Base-by-base conservation (phyloP, 345 rosid genomes). In the Populus nigra region DNA sequence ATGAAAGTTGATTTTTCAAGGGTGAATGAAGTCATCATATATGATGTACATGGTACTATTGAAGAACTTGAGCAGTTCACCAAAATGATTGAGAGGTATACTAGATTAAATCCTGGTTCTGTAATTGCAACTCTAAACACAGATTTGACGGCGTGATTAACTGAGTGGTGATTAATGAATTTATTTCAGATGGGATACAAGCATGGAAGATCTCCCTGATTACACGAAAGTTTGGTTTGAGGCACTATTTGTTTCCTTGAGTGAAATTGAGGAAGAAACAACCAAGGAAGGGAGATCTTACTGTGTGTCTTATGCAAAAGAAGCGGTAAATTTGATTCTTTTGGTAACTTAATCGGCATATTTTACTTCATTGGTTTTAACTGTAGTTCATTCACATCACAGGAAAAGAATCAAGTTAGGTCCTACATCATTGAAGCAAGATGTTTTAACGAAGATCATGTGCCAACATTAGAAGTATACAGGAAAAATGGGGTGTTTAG, bases 31-130 rank as follows among this genome's bases (percentile, higher is more conserved):
- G n/a, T 38, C 5, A 7, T 8, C 23, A 86, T 68, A 1, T 86
- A 86, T 23, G 92, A 87, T 74, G 66, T n/a, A 1, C 79, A 81
- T 75, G 92, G 87, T 31, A 84, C 90, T 12, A 41, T 65, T 25
- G 86, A 84, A 38, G 90, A 89, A 75, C 91, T 89, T 55, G 67
- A 78, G 62, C 75, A 79, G 39, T 77, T 87, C 38, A 86, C 90
- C 0, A 38, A 33, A 5, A 80, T 82, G 11, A 50, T 86, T 68
- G 79, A 86, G 49, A 83, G 78, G 90, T 88, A 57, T 17, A 12
- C 4, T 1, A 25, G 29, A 23, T 35, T 17, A 5, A 0, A 45
- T 57, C 22, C 3, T 53, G 22, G 36, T 33, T 22, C 20, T 55
- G n/a, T 20, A 27, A 20, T 2, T 62, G n/a, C 17, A 53, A 15